Evolutionary conservation across 2,329 filamentous ascomycete species (phyloP), one percentile per base, ranked within the genome.

Genomic region (Stylonectria norvegica): DNA sequence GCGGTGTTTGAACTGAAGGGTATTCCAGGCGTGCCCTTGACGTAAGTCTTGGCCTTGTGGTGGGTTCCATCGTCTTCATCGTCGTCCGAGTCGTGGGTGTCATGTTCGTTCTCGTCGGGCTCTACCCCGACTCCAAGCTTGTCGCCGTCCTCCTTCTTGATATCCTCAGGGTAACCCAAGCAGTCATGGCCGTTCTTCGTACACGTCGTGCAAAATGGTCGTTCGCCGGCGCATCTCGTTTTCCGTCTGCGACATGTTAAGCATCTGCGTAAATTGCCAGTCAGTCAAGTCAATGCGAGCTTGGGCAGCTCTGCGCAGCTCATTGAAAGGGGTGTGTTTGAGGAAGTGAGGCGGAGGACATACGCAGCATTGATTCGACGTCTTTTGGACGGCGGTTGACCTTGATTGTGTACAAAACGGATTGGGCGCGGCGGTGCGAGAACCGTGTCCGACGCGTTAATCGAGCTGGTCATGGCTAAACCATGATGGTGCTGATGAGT

Each of bases 391-490:
- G 86, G 85, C 34, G 86, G 86, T 50, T 87, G 84, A 47, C 86
- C 86, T 66, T 89, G 85, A 57, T 83, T 89, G 50, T 88, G 86
- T 54, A 91, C 86, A 62, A 90, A 91, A 54, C 86, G 83, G 52
- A 88, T 86, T 61, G 77, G 75, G 62, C 77, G 80, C 41, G 68
- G 73, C 32, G 69, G 63, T 42, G 71, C 67, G 47, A 50, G 59
- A 49, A 49, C 56, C 67, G 57, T 53, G 43, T 65, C 62, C 54
- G 59, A 55, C 55, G 58, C 58, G 47, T 70, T 71, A 53, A 67
- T 62, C 54, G 69, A 59, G 42, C 69, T 67, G 50, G 70, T 65
- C 73, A 76, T 76, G 48, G 57, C 65, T 57, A 53, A 49, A 60
- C 55, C 64, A 70, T 67, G 60, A 53, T 65, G 60, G 51, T 52